Conservation (phyloP, 108 stramenopile genomes). For the Aurantiochytrium sp. region DNA sequence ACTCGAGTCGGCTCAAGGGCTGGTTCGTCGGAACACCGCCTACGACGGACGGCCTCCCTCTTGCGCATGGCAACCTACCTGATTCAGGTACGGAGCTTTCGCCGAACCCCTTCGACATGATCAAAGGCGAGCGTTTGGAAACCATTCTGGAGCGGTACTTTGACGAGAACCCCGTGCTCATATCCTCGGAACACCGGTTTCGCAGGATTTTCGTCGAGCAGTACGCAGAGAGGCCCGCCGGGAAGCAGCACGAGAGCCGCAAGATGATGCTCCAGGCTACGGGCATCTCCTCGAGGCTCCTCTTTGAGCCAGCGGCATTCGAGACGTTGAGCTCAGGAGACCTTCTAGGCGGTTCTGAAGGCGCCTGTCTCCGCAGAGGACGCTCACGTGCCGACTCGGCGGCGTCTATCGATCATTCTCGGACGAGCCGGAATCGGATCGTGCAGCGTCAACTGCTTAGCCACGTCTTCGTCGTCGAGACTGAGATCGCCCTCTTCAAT, state of each 20-base stretch:
- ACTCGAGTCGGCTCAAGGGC: not conserved
- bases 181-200: not conserved
- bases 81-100: not conserved
- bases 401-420: no score
- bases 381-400: no score
- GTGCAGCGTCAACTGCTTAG: not conserved
- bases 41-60: no score
- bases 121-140: not conserved
- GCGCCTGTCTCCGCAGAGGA: no score
- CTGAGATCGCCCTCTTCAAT: not conserved
- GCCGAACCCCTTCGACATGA: no score
- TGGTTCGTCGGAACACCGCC: not conserved
- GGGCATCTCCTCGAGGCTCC: not conserved
- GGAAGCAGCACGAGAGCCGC: not conserved
- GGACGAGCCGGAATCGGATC: not conserved
- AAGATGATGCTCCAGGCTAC: not conserved
- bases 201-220: not conserved
- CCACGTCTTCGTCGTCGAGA: not conserved
- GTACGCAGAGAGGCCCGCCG: not conserved
- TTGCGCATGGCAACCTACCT: no score
- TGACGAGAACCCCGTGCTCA: slow-evolving; percentile 16
- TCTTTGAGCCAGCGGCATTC: no score
- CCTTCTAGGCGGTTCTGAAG: no score
- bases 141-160: slow-evolving; percentile 7
- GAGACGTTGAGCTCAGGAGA: no score